Conservation (phyloP, 176 grass and related monocot species). For the Zoysia japonica region DNA sequence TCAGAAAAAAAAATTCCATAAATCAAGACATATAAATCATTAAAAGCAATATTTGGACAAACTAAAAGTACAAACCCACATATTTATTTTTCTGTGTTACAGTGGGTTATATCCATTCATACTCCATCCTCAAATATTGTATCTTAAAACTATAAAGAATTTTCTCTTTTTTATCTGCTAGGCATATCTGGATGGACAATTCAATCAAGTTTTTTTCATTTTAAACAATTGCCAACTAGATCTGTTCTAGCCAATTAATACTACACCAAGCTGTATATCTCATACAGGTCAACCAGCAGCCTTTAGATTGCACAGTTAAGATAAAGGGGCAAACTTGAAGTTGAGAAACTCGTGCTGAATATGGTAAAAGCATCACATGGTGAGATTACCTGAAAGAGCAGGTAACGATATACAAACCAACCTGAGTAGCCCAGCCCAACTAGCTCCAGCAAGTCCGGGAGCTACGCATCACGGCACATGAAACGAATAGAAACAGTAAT, state of each 20-base stretch:
- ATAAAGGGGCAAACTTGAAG: conserved; percentile 8
- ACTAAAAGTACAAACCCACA: neutral
- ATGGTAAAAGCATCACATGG: conserved; percentile 25
- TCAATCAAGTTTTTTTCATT: neutral
- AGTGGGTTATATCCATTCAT: neutral
- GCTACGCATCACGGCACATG: conserved; percentile 43
- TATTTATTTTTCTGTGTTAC: neutral
- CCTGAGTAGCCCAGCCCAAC: conserved; percentile 65
- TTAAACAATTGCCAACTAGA: neutral
- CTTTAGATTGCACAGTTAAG: conserved; percentile 25
- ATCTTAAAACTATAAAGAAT: neutral
- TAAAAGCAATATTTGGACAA: neutral
- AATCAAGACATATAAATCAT: neutral
- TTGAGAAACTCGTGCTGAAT: conserved; percentile 33
- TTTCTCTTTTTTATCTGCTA: conserved; percentile 26
- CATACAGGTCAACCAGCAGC: conserved; percentile 14
- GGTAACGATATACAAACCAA: conserved; percentile 80
- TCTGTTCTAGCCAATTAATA: conserved; percentile 18
- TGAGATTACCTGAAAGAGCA: conserved; percentile 75
- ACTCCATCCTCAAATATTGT: conserved; percentile 1
- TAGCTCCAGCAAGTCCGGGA: conserved; percentile 72
- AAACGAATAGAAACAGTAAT: neutral
- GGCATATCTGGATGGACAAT: conserved; percentile 16
- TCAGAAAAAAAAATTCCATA: neutral
- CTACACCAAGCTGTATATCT: conserved; percentile 13